Conservation (phyloP, 2,329 filamentous ascomycete genomes). For the Aspergillus sp. region DNA sequence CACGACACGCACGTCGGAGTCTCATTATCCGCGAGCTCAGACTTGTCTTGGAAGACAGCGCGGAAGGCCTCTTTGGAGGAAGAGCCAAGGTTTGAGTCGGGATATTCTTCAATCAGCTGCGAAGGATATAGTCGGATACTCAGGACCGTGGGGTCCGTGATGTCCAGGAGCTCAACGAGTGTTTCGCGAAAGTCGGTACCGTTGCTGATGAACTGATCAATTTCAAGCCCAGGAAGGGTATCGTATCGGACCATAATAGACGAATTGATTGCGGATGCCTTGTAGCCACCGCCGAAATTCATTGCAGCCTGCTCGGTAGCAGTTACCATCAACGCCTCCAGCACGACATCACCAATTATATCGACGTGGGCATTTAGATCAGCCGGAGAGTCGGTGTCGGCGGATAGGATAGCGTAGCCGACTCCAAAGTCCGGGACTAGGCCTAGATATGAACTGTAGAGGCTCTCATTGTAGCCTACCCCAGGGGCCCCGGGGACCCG, state of each 20-base stretch:
- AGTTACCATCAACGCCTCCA: conserved; percentile 24
- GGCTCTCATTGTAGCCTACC: conserved; percentile 7
- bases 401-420: conserved; percentile 35
- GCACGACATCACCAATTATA: conserved; percentile 22
- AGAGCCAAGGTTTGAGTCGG: neutral
- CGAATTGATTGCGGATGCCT: neutral
- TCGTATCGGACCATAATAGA: neutral
- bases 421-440: conserved; percentile 35
- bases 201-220: conserved; percentile 3
- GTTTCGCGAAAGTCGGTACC: conserved; percentile 4
- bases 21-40: conserved; percentile 22
- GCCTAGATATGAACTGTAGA: conserved; percentile 33
- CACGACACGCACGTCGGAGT: conserved; percentile 29
- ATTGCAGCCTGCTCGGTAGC: neutral
- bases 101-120: neutral
- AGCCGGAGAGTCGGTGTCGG: conserved; percentile 15
- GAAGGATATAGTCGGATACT: conserved; percentile 9
- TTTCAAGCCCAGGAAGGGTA: neutral
- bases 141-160: neutral
- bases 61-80: conserved; percentile 15
- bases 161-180: neutral
- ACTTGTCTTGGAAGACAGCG: conserved; percentile 20
- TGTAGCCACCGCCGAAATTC: neutral
- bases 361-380: conserved; percentile 28
- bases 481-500: too few relatives aligned